Percentiles rank a stretch among this genome's conserved stretches.
Evolutionary conservation across 1,284 basidiomycete genomes (phyloP).

Genomic region (Cryptococcus maquisensis): DNA sequence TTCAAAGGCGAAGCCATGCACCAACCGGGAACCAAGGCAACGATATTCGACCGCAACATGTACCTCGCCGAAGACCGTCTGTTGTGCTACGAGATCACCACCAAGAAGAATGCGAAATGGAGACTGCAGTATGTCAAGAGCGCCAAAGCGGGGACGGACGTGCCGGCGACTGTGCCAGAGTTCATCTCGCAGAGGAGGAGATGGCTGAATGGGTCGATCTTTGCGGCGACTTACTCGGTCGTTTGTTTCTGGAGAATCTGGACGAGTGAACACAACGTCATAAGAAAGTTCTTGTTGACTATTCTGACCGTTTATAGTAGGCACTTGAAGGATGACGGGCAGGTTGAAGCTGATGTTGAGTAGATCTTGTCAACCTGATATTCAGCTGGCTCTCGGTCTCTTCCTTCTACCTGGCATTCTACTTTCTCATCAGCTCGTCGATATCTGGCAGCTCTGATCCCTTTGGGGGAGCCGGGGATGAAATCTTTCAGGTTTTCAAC

Average conservation of each 20-base stretch:
- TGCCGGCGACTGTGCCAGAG: constrained; percentile 68
- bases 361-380: constrained; percentile 39
- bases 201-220: constrained; percentile 72
- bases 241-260: constrained; percentile 79
- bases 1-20: constrained; percentile 88
- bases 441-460: constrained; percentile 58
- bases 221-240: constrained; percentile 77
- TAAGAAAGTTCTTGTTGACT: constrained; percentile 76
- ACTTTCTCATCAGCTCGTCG: constrained; percentile 64
- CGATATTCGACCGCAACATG: constrained; percentile 69
- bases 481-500: constrained; percentile 75
- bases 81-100: constrained; percentile 44
- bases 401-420: constrained; percentile 52
- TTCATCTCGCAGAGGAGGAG: constrained; percentile 86
- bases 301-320: constrained; percentile 50
- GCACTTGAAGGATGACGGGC: background rate
- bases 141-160: constrained; percentile 82
- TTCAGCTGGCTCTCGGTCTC: constrained; percentile 67
- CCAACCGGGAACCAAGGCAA: constrained; percentile 41
- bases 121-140: constrained; percentile 86
- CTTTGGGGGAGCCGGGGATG: constrained; percentile 69
- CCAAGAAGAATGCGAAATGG: constrained; percentile 46
- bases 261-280: constrained; percentile 82
- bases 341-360: background rate
- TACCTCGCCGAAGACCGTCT: constrained; percentile 64